Evolutionary conservation across 352 stramenopile genomes (phyloP).

Genomic region (Albugo candida): DNA sequence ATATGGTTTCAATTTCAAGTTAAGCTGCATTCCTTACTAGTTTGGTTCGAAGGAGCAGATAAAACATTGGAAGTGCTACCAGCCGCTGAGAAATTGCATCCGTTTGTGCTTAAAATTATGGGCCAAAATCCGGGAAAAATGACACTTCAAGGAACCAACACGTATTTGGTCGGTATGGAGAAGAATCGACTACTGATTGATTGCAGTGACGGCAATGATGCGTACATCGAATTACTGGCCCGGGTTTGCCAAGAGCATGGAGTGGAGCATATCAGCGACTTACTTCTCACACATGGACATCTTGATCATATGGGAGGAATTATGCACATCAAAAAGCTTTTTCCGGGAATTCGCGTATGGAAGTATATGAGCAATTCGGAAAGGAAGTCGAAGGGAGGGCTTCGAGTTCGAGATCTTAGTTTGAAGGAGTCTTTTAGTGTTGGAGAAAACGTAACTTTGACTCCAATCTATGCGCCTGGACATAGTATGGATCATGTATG

Average conservation of each 20-base stretch:
- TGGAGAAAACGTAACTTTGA: constrained; percentile 13
- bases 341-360: constrained; percentile 35
- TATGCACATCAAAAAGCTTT: constrained; percentile 24
- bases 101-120: constrained; percentile 44
- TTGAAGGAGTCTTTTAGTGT: constrained; percentile 13
- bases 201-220: constrained; percentile 44
- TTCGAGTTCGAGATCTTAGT: constrained; percentile 13
- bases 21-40: no score
- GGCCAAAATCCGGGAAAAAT: constrained; percentile 75
- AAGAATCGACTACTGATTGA: constrained; percentile 50
- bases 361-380: constrained; percentile 36
- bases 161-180: constrained; percentile 70
- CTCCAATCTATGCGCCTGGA: constrained; percentile 52
- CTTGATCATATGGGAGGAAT: constrained; percentile 79
- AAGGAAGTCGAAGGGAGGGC: background rate
- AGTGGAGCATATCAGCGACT: constrained; percentile 34
- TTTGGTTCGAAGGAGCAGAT: no score
- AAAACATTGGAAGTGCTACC: no score
- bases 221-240: constrained; percentile 25
- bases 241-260: constrained; percentile 17
- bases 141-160: constrained; percentile 81
- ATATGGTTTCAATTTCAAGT: no score
- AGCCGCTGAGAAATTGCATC: constrained; percentile 10
- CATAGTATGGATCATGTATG: constrained; percentile 76
- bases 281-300: constrained; percentile 81